Base-by-base conservation (phyloP, 345 rosid species). In the Citrus reticulata region DNA sequence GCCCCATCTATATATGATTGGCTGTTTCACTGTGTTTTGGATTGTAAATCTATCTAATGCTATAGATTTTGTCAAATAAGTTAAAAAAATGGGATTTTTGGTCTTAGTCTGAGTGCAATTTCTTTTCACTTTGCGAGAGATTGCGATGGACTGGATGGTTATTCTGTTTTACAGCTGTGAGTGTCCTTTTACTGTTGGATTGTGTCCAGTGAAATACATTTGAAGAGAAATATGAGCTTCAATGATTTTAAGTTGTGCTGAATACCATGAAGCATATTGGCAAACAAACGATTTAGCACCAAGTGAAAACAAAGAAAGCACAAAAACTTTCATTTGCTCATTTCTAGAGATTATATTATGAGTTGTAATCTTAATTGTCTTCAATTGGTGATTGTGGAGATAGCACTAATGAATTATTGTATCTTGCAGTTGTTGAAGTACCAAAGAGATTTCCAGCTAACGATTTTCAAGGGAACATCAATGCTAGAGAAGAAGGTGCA, bases 401-500 rank as follows among this genome's bases (percentile, higher is more conserved):
- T 5, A 10, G 17, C 27, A 5, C 68, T 63, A 4, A 29, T 71
- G 11, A 40, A 60, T 75, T 59, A 0, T 68, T 35, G 30, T 59
- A 17, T 1, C 72, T 54, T 77, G 59, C 93, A 96, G 99, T 40
- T 93, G 87, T 84, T 61, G 73, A 80, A 84, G 81, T 91, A 89
- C 87, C 89, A 94, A 81, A 86, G 80, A 77, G 89, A 92, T 74
- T 80, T 87, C 76, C 95, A 90, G 85, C 89, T 94, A 59, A 94
- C 98, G 4, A 84, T 97, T 67, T 97, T 94, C 72, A 89, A 89
- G 75, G 98, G 98, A 72, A 96, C 98, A 54, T 85, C 91, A 69
- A 88, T 94, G 92, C 84, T 96, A 61, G 98, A 96, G 88, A 96
- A 92, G 85, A 89, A 88, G 85, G 90, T 96, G 67, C 90, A 80